Evolutionary conservation across 352 stramenopile genomes (phyloP), one percentile per base, ranked within the genome.

Genomic region (Phytophthora citrophthora): DNA sequence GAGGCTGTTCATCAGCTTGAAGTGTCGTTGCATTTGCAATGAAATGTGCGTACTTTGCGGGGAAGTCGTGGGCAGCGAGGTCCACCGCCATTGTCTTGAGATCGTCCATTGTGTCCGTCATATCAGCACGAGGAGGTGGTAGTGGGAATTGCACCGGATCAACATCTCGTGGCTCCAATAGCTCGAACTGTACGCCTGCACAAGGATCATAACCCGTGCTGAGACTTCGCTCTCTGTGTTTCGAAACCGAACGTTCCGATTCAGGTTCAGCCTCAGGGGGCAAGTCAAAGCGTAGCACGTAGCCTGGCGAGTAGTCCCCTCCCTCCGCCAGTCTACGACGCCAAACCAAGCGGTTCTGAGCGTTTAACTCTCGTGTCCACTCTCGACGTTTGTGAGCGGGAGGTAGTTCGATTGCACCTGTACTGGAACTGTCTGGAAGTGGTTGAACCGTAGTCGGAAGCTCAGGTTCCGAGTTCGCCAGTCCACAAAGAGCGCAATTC

Each of bases 1-100:
- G 13, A 10, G 20, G 23, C 4, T 27, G 15, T 24, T 57, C 55
- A 11, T 34, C 55, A 39, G 36, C 49, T 61, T 65, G 63, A 27
- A 74, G 26, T 23, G 18, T 11, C 24, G 68, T 51, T 34, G 61
- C 64, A 43, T 44, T 59, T 26, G 44, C 31, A 57, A 79, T 63
- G 46, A 87, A 83, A 40, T 81, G 53, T n/a, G 68, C 75, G 45
- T 87, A 83, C 51, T 87, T 87, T 16, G 58, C 62, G 3, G 77
- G 72, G 20, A 86, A 86, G 40, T 81, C 72, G 23, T 61, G 66
- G 15, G 47, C 46, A 11, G 71, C 61, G 6, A 75, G 12, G 16
- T 64, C 52, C 18, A 77, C 41, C 13, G 54, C 57, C 12, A 72
- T 44, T 15, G 68, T 56, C 31, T 54, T 68, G 8, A 79, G 51